These are phyloP conservation scores for Pelargonium citronellum DNA, from an alignment of 441 rosid genomes.

Conservation along the genomic window DNA sequence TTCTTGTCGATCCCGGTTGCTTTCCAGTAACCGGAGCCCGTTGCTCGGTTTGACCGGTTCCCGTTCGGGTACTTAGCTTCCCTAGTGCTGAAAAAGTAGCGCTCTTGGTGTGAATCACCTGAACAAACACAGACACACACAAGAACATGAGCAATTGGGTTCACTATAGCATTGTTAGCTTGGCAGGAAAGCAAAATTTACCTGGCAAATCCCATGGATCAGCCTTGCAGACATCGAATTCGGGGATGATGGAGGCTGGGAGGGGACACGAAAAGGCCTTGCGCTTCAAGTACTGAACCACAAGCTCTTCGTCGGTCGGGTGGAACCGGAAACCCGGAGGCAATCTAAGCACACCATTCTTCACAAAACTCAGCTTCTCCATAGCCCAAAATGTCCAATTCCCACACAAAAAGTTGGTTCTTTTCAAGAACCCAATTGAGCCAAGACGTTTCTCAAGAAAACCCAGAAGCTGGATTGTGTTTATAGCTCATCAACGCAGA, in stretches of 20 bases:
- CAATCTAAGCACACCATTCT: slow-evolving; percentile 68
- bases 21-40: slow-evolving; percentile 92
- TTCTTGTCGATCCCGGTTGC: slow-evolving; percentile 90
- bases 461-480: slow-evolving; percentile 14
- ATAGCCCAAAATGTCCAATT: slow-evolving; percentile 17
- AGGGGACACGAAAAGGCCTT: slow-evolving; percentile 70
- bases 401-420: too few species aligned
- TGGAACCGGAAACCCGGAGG: slow-evolving; percentile 97
- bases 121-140: background rate
- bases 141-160: background rate
- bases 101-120: slow-evolving; percentile 77
- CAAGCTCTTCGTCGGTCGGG: slow-evolving; percentile 92
- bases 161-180: slow-evolving; percentile 12
- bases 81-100: slow-evolving; percentile 88
- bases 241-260: slow-evolving; percentile 91
- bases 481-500: background rate
- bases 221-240: slow-evolving; percentile 83
- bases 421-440: slow-evolving; percentile 15
- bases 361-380: slow-evolving; percentile 78
- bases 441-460: slow-evolving; percentile 10
- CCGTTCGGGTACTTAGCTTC: slow-evolving; percentile 95
- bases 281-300: slow-evolving; percentile 70
- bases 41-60: slow-evolving; percentile 82
- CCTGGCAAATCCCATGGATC: slow-evolving; percentile 99
- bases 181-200: slow-evolving; percentile 25